Conservation (phyloP, 2,329 filamentous ascomycete genomes). For the Diplodia mutila region DNA sequence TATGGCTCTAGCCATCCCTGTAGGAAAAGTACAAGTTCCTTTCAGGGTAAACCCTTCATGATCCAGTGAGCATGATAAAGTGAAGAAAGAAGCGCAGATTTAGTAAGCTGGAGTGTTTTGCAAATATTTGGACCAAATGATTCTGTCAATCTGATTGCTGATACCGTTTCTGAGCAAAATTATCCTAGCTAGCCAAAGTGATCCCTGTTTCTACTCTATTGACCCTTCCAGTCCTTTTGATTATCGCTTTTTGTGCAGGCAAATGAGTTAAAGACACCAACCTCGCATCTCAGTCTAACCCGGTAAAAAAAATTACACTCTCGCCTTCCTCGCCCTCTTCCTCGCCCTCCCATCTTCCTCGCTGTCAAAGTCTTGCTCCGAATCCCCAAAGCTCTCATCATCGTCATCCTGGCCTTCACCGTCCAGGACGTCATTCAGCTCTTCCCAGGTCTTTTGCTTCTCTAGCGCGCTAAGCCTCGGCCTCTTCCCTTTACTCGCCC, state of each 20-base stretch:
- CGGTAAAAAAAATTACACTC: not conserved
- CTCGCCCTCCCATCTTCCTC: conserved; percentile 17
- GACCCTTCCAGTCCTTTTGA: too few species aligned
- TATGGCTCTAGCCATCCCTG: too few species aligned
- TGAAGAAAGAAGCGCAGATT: too few species aligned
- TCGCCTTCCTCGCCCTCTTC: conserved; percentile 20
- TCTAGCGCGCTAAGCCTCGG: conserved; percentile 31
- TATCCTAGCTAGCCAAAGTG: too few species aligned
- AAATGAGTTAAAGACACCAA: not conserved
- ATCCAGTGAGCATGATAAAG: too few species aligned
- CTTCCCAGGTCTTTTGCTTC: conserved; percentile 32
- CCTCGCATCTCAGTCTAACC: not conserved
- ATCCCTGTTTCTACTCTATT: too few species aligned
- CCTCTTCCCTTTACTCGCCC: conserved; percentile 28
- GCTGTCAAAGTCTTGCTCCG: conserved; percentile 1
- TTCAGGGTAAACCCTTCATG: too few species aligned
- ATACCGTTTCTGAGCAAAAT: too few species aligned
- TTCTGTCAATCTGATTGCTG: too few species aligned
- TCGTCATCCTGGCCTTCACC: conserved; percentile 27
- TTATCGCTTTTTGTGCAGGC: not conserved
- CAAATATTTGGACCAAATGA: too few species aligned
- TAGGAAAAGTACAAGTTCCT: too few species aligned
- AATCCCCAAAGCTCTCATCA: conserved; percentile 18
- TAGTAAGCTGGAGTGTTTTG: too few species aligned
- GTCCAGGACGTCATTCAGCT: conserved; percentile 24